Evolutionary conservation across 2,329 filamentous ascomycete genomes (phyloP).

Genomic region (Fusarium continuum): DNA sequence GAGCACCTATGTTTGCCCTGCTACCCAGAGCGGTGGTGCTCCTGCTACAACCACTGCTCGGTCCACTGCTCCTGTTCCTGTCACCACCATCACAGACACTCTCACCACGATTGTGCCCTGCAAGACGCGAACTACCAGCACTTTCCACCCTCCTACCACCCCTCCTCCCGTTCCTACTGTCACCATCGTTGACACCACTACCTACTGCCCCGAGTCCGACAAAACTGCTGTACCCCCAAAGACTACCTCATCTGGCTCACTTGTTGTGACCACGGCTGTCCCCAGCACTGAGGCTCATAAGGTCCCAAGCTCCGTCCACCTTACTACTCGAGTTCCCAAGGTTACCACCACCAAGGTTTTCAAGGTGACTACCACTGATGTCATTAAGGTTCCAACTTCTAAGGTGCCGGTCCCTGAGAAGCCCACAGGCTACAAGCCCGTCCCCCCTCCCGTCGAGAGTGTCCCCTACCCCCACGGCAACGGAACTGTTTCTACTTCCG

Average conservation of each 20-base stretch:
- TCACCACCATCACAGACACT: slow-evolving; percentile 40
- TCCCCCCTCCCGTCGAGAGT: not conserved
- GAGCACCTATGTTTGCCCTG: slow-evolving; percentile 40
- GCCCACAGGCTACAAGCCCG: slow-evolving; percentile 16
- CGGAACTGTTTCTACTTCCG: slow-evolving; percentile 19
- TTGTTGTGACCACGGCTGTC: slow-evolving; percentile 7
- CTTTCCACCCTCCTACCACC: slow-evolving; percentile 37
- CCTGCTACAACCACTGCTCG: slow-evolving; percentile 17
- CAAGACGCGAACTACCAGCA: slow-evolving; percentile 39
- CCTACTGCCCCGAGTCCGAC: slow-evolving; percentile 20
- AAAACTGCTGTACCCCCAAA: slow-evolving; percentile 11
- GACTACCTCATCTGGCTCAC: slow-evolving; percentile 6
- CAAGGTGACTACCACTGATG: not conserved
- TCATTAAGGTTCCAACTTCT: not conserved
- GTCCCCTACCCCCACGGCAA: slow-evolving; percentile 26
- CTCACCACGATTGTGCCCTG: slow-evolving; percentile 41
- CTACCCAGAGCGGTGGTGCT: slow-evolving; percentile 22
- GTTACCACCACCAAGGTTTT: not conserved
- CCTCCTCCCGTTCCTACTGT: slow-evolving; percentile 28
- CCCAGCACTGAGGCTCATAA: not conserved
- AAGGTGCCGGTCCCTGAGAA: slow-evolving; percentile 4
- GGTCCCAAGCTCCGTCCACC: not conserved
- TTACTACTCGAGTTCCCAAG: not conserved
- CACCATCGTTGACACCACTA: slow-evolving; percentile 37
- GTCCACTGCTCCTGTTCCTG: slow-evolving; percentile 14